Conservation (phyloP, 805 yeast genomes). For the Saturnispora mendoncae region DNA sequence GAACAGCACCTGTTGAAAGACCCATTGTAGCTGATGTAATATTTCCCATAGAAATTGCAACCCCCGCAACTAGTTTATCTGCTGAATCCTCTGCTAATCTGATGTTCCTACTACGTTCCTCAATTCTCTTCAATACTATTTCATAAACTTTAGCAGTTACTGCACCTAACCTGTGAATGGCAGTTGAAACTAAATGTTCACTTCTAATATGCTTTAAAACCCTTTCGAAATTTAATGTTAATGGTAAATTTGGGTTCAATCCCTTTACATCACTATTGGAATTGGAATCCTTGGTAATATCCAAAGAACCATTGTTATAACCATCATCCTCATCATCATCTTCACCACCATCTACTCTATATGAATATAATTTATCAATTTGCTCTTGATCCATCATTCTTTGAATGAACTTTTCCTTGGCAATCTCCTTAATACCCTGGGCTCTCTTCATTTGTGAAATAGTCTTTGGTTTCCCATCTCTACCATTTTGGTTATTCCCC, state of each 20-base stretch:
- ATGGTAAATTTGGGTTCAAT: slow-evolving; percentile 41
- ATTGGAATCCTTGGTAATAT: slow-evolving; percentile 1
- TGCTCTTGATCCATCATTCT: slow-evolving; percentile 5
- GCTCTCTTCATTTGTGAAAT: slow-evolving; percentile 48
- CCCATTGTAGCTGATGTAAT: slow-evolving; percentile 15
- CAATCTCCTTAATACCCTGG: slow-evolving; percentile 52
- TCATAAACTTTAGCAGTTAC: slow-evolving; percentile 58
- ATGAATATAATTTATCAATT: slow-evolving; percentile 1
- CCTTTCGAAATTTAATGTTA: slow-evolving; percentile 56
- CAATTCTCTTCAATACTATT: slow-evolving; percentile 48
- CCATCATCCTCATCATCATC: slow-evolving; percentile 11
- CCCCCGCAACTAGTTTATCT: slow-evolving; percentile 24
- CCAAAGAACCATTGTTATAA: slow-evolving; percentile 8
- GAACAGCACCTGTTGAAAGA: slow-evolving; percentile 6
- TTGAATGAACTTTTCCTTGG: slow-evolving; percentile 30
- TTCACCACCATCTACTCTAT: not conserved
- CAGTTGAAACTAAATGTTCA: slow-evolving; percentile 51
- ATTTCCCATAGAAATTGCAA: slow-evolving; percentile 19
- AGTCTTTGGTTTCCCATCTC: slow-evolving; percentile 13
- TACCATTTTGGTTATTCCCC: slow-evolving; percentile 4
- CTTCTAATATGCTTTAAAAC: slow-evolving; percentile 62
- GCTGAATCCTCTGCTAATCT: slow-evolving; percentile 16
- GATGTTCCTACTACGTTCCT: slow-evolving; percentile 35
- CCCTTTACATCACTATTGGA: slow-evolving; percentile 24
- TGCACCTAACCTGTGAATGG: slow-evolving; percentile 60